Base-by-base conservation (phyloP, 2,329 filamentous ascomycete genomes). In the Arachnomyces sp. region DNA sequence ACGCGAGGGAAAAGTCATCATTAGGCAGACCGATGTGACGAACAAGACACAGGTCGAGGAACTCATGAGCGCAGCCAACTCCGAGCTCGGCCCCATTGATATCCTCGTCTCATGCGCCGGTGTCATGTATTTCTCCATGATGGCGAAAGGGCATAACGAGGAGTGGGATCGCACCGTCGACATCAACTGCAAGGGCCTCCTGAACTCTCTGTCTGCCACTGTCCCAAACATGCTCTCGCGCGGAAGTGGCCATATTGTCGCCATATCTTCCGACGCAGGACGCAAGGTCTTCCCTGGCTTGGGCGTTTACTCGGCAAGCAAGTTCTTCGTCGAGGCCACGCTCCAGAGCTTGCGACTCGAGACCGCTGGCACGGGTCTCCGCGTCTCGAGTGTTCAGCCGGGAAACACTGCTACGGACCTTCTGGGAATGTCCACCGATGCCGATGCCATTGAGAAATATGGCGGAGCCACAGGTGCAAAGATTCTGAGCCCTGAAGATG, bases 111-210 rank as follows among this genome's bases (percentile, higher is more conserved):
- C 79, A 31, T 86, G 83, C 54, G 85, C 84, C 0, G 84, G 84
- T 28, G 84, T 90, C 56, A 90, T 90, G 84, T 90, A 90, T 66
- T 90, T 80, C 64, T 89, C 84, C 40, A 80, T 89, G 79, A 89
- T 90, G 84, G 77, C 80, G 42, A 89, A 88, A 56, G 73, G 68
- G 12, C 74, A 82, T 47, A 75, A 70, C 0, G 81, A 84, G 4
- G 80, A 90, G 52, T 90, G 84, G 84, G 79, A 88, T 47, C 81
- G 76, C 43, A 89, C 84, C 0, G 83, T 90, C 31, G 84, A 89
- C 52, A 82, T 90, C 50, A 90, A 90, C 67, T 89, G 84, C 77
- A 89, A 89, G 64, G 84, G 84, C 29, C 72, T 90, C 1, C 67
- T 89, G 39, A 74, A 90, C 68, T 81, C 79, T 49, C 70, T 90